These are phyloP conservation scores for Rutstroemia sp. DNA, from an alignment of 2,329 filamentous ascomycete genomes.

Conservation along the genomic window DNA sequence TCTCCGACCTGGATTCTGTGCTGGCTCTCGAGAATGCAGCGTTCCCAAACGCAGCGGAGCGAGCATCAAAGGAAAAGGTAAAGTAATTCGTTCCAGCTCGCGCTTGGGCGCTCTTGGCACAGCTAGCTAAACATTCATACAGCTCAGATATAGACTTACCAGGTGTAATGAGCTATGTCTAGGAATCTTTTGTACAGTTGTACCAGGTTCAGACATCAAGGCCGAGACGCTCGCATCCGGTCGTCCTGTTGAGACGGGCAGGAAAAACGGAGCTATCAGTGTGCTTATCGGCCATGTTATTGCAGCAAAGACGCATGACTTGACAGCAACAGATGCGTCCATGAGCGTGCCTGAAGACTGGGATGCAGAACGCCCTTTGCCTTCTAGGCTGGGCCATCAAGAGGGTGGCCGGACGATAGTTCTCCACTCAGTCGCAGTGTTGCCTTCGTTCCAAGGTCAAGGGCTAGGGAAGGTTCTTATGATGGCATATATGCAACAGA, in stretches of 20 bases:
- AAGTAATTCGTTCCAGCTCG: conserved; percentile 15
- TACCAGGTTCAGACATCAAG: conserved; percentile 40
- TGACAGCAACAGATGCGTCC: conserved; percentile 62
- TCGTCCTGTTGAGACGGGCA: conserved; percentile 50
- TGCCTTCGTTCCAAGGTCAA: conserved; percentile 65
- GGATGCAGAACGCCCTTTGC: conserved; percentile 39
- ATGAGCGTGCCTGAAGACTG: conserved; percentile 70
- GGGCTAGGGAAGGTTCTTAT: conserved; percentile 69
- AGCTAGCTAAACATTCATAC: conserved; percentile 30
- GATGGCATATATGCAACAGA: conserved; percentile 69
- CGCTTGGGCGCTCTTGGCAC: conserved; percentile 6
- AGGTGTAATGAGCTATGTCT: conserved; percentile 70
- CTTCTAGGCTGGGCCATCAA: conserved; percentile 57
- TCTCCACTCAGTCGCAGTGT: conserved; percentile 75
- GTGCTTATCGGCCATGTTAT: conserved; percentile 73
- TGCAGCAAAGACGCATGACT: conserved; percentile 59
- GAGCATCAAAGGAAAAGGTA: conserved; percentile 48
- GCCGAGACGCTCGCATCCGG: conserved; percentile 48
- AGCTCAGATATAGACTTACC: conserved; percentile 68
- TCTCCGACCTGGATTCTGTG: conserved; percentile 55
- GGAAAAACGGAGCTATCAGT: conserved; percentile 45
- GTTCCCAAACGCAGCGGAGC: conserved; percentile 41
- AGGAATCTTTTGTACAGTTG: conserved; percentile 68
- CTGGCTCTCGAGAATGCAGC: conserved; percentile 48
- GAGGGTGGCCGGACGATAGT: conserved; percentile 68